phyloP scores from a whole-genome alignment of 331 rosid species.

The Quercus tomentella region DNA sequence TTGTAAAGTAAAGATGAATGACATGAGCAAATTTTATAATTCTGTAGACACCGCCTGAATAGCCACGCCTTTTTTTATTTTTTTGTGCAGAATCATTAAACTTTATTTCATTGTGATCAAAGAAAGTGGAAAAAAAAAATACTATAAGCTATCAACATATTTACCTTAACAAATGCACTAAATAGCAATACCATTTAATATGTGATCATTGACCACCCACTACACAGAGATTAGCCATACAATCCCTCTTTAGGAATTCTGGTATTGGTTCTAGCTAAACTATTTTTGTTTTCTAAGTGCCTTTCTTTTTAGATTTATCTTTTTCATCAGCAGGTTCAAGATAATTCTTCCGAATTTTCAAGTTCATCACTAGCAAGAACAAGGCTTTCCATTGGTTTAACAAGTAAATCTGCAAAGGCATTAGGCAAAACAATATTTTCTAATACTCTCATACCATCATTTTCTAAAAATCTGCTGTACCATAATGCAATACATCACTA shows the following conservation, averaged over 20 bases:
- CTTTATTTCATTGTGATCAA: neutral
- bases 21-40: neutral
- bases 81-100: constrained; percentile 2
- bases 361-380: constrained; percentile 6
- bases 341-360: constrained; percentile 13
- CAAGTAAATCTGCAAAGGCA: constrained; percentile 49
- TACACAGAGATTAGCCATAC: constrained; percentile 94
- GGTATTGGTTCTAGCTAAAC: constrained; percentile 52
- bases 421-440: constrained; percentile 88
- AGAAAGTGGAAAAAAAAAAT: neutral
- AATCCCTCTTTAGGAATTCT: constrained; percentile 81
- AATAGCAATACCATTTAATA: constrained; percentile 90
- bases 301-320: constrained; percentile 30
- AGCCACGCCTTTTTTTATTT: constrained; percentile 1
- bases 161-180: constrained; percentile 78
- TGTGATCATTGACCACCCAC: constrained; percentile 66
- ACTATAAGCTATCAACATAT: constrained; percentile 1
- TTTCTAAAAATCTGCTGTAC: constrained; percentile 56
- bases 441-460: constrained; percentile 63
- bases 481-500: constrained; percentile 57
- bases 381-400: constrained; percentile 27
- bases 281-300: constrained; percentile 33
- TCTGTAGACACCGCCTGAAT: neutral
- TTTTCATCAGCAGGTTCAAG: constrained; percentile 26
- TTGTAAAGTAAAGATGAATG: constrained; percentile 19